Percentiles rank a stretch among this genome's conserved stretches.
These are phyloP conservation scores for Tolypocladium nubicola DNA, from an alignment of 2,329 filamentous ascomycete genomes.

Conservation along the genomic window DNA sequence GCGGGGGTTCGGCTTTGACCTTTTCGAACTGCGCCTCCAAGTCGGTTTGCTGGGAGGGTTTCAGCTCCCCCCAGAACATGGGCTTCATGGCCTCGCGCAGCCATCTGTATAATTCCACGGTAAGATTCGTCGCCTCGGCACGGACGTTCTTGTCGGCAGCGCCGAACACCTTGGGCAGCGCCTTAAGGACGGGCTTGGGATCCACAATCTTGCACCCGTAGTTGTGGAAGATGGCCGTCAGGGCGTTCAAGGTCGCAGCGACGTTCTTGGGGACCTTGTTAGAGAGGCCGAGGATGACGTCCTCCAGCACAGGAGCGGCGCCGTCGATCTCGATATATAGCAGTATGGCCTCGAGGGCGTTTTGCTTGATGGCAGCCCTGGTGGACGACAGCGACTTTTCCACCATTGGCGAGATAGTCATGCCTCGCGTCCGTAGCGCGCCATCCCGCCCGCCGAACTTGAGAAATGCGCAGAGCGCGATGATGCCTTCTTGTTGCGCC, in stretches of 20 bases:
- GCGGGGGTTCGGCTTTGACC: conserved; percentile 73
- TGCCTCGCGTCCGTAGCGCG: conserved; percentile 64
- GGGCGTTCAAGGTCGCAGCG: conserved; percentile 56
- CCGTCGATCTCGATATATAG: conserved; percentile 86
- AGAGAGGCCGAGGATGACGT: conserved; percentile 70
- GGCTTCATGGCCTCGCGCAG: conserved; percentile 96
- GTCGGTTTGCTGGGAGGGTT: conserved; percentile 90
- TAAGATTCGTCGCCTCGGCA: conserved; percentile 81
- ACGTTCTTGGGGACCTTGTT: conserved; percentile 91
- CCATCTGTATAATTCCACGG: conserved; percentile 95
- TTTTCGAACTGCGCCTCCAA: conserved; percentile 91
- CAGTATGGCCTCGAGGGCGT: conserved; percentile 74
- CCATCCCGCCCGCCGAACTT: conserved; percentile 80
- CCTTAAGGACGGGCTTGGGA: conserved; percentile 82
- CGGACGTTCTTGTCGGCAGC: conserved; percentile 98
- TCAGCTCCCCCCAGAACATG: conserved; percentile 92
- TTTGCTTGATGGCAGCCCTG: conserved; percentile 78
- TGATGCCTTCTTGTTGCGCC: conserved; percentile 86
- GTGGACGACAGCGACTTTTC: conserved; percentile 89
- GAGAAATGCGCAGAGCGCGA: conserved; percentile 80
- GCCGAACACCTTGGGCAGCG: conserved; percentile 80
- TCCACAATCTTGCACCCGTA: conserved; percentile 93
- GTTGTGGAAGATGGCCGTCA: conserved; percentile 81
- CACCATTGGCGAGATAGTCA: conserved; percentile 67
- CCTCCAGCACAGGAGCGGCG: conserved; percentile 77